A percentile compares a stretch with the other conserved stretches of the same genome.
These are phyloP conservation scores for Kodamaea ohmeri DNA, from an alignment of 1,139 yeast species.

Conservation along the genomic window DNA sequence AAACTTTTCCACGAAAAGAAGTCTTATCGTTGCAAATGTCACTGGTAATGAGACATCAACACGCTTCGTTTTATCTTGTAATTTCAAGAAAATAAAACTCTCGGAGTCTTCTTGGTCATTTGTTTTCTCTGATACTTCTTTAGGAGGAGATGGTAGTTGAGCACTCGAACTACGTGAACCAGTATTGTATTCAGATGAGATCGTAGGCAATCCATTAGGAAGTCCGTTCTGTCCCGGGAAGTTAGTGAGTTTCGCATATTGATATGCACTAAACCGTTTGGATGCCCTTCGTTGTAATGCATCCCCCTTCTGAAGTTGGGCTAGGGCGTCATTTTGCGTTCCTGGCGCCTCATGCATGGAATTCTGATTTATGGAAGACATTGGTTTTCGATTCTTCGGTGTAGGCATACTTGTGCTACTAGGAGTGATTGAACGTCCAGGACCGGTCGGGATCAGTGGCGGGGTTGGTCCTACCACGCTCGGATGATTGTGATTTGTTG, in stretches of 20 bases:
- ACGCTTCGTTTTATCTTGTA: constrained; percentile 64
- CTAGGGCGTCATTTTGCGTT: constrained; percentile 51
- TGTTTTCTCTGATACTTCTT: constrained; percentile 1
- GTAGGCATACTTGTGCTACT: neutral
- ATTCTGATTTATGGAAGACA: neutral
- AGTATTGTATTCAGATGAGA: constrained; percentile 9
- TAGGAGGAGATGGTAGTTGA: constrained; percentile 2
- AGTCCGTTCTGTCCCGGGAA: constrained; percentile 29
- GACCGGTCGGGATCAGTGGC: constrained; percentile 5
- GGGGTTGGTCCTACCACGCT: constrained; percentile 2
- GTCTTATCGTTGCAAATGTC: constrained; percentile 61
- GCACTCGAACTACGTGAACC: constrained; percentile 4
- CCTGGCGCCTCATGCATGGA: neutral
- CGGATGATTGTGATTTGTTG: constrained; percentile 1
- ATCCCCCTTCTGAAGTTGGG: constrained; percentile 76
- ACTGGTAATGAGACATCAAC: constrained; percentile 50
- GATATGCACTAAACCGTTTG: constrained; percentile 88
- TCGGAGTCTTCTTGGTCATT: constrained; percentile 9
- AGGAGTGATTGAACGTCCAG: constrained; percentile 9
- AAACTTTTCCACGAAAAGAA: constrained; percentile 81
- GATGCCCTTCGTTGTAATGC: constrained; percentile 89
- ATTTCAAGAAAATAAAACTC: constrained; percentile 48
- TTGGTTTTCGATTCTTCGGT: neutral
- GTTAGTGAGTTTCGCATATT: constrained; percentile 74
- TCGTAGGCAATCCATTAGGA: constrained; percentile 13